These are phyloP conservation scores for Collybiopsis luxurians DNA, from an alignment of 768 basidiomycete species.

Conservation along the genomic window DNA sequence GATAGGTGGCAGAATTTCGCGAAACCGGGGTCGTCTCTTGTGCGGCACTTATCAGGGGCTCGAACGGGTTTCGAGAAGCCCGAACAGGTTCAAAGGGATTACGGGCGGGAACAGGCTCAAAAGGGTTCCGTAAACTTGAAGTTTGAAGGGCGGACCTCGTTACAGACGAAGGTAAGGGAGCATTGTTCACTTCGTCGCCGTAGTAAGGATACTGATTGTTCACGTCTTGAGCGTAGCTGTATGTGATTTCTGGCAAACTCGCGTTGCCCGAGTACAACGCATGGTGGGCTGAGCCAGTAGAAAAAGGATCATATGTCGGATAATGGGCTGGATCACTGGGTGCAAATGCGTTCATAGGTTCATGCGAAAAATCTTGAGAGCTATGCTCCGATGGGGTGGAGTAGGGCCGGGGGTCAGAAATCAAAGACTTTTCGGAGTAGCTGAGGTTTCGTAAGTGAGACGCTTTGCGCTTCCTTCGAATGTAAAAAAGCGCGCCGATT, in stretches of 20 bases:
- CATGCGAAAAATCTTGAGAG: constrained; percentile 3
- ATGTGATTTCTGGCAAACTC: constrained; percentile 6
- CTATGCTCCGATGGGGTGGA: not conserved
- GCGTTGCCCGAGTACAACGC: not conserved
- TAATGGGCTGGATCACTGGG: not conserved
- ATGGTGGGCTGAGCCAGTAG: not conserved
- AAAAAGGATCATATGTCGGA: constrained; percentile 1
- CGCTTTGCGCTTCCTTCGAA: not conserved
- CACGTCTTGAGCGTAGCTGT: constrained; percentile 6
- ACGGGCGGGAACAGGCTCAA: not conserved
- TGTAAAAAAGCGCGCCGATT: not conserved
- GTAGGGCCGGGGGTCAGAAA: not conserved
- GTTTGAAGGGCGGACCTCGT: not conserved
- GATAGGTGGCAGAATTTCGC: constrained; percentile 1
- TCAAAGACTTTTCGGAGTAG: not conserved
- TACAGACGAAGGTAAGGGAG: not conserved
- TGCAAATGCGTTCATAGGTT: constrained; percentile 1
- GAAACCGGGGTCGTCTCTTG: not conserved
- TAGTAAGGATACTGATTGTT: constrained; percentile 10
- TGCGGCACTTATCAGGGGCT: not conserved
- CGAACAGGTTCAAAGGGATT: not conserved
- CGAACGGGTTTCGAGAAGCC: not conserved
- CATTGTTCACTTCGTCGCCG: not conserved
- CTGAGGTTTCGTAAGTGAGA: not conserved
- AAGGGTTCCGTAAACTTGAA: not conserved